Conservation (phyloP, 2,329 filamentous ascomycete genomes). For the Stachybotrys echinatus region DNA sequence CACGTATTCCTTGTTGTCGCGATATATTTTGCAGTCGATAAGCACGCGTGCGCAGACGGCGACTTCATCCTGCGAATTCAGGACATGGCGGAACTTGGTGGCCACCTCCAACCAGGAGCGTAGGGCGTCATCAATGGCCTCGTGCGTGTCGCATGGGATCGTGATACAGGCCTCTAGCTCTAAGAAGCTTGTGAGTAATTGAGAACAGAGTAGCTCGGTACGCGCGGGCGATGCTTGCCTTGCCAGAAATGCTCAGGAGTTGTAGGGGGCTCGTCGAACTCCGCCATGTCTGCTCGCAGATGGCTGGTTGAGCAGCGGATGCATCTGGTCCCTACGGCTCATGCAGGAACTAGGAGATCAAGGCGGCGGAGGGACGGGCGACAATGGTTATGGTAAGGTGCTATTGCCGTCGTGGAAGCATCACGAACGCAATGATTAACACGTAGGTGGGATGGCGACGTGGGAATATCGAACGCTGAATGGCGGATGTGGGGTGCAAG, state of each 20-base stretch:
- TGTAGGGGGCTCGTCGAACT: slow-evolving; percentile 58
- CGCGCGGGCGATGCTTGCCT: slow-evolving; percentile 42
- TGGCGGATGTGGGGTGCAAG: too few relatives aligned
- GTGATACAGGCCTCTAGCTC: slow-evolving; percentile 44
- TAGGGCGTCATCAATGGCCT: slow-evolving; percentile 74
- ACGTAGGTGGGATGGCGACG: background rate
- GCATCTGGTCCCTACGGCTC: slow-evolving; percentile 20
- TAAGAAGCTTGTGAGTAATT: slow-evolving; percentile 14
- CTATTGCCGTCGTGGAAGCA: background rate
- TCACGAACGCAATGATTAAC: background rate
- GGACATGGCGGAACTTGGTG: slow-evolving; percentile 61
- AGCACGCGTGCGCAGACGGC: slow-evolving; percentile 75
- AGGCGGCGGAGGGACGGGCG: background rate
- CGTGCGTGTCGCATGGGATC: slow-evolving; percentile 43
- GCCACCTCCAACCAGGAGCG: slow-evolving; percentile 79
- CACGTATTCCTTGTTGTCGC: slow-evolving; percentile 74
- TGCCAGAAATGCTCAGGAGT: slow-evolving; percentile 80
- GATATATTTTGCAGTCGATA: slow-evolving; percentile 70
- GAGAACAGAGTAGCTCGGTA: background rate
- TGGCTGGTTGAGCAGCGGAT: slow-evolving; percentile 19
- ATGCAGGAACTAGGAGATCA: background rate
- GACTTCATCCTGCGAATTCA: slow-evolving; percentile 69
- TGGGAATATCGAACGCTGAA: background rate
- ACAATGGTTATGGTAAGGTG: background rate
- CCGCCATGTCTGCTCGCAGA: slow-evolving; percentile 40